phyloP scores from a whole-genome alignment of 495 filamentous ascomycete genomes.

The Talaromyces nanjingensis region DNA sequence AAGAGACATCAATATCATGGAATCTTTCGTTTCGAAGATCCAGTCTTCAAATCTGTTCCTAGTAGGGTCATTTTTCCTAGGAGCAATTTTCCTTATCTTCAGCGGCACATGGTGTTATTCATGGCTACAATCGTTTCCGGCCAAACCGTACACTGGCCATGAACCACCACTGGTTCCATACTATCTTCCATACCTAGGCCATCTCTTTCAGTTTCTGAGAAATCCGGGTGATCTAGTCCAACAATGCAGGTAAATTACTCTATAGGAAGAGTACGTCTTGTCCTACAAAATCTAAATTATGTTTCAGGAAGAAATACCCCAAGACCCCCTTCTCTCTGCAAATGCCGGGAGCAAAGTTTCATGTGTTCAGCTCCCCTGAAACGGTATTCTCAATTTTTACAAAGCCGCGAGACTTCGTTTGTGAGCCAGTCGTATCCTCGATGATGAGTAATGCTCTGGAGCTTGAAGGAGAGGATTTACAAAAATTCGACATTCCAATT shows the following conservation, averaged over 20 bases:
- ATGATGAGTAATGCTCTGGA: slow-evolving; percentile 10
- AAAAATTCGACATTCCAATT: slow-evolving; percentile 7
- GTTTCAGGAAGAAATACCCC: slow-evolving; percentile 6
- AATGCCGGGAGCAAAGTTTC: slow-evolving; percentile 10
- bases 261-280: not conserved
- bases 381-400: slow-evolving; percentile 5
- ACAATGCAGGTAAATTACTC: not conserved
- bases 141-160: not conserved
- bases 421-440: slow-evolving; percentile 6
- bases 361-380: slow-evolving; percentile 9
- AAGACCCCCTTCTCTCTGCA: slow-evolving; percentile 5
- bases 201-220: slow-evolving; percentile 6
- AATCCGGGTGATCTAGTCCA: slow-evolving; percentile 4
- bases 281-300: not conserved
- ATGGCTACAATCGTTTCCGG: not conserved
- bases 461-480: not conserved
- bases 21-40: not conserved
- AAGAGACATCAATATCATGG: not conserved
- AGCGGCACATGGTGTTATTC: not conserved
- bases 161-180: slow-evolving; percentile 10
- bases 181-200: slow-evolving; percentile 9
- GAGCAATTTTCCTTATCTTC: not conserved
- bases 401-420: slow-evolving; percentile 5
- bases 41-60: not conserved
- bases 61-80: not conserved